Evolutionary conservation across 1,284 basidiomycete genomes (phyloP), one percentile per base, ranked within the genome.

Genomic region (Pseudomicrostroma phylloplanum): DNA sequence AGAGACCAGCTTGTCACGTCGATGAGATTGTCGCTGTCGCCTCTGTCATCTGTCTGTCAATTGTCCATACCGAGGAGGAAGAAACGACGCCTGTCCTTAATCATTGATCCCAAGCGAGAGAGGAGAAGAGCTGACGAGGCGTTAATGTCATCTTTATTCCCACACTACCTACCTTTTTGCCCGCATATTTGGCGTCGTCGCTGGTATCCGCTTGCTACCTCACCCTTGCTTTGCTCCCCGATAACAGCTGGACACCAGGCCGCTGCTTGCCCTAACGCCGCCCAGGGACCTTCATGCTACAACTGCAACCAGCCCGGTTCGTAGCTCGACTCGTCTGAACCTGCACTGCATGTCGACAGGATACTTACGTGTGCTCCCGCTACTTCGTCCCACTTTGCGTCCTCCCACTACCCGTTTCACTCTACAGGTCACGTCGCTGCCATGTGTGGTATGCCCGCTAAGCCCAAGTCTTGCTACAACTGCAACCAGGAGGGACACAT

Each of bases 391-490:
- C n/a, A n/a, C 43, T 12, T 17, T 12, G 21, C 43, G 17, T 21
- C 43, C 21, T 21, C 3, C 43, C 21, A 4, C 3, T 48, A 12
- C 43, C 12, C 17, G 4, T 11, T 26, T 25, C 21, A 6, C 51
- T 54, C 21, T 6, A 8, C 51, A 54, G 74, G 74, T 49, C 74
- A 76, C 66, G 70, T 74, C 59, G 72, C 71, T 53, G 66, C 69
- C 53, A 70, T 65, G 55, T 76, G 74, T 69, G 64, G 67, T 65
- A 71, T 72, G 64, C 51, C 51, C 25, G 21, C 19, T 15, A 21
- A 26, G 21, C 74, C 74, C 63, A 76, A 76, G 71, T 63, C 71
- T 19, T 76, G 74, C 71, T 76, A 73, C 72, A 71, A 70, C 59
- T 76, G 74, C 69, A 69, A 68, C 65, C 66, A 73, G 21, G 51